Base-by-base conservation (phyloP, 768 basidiomycete species). In the Mycena leptocephala region DNA sequence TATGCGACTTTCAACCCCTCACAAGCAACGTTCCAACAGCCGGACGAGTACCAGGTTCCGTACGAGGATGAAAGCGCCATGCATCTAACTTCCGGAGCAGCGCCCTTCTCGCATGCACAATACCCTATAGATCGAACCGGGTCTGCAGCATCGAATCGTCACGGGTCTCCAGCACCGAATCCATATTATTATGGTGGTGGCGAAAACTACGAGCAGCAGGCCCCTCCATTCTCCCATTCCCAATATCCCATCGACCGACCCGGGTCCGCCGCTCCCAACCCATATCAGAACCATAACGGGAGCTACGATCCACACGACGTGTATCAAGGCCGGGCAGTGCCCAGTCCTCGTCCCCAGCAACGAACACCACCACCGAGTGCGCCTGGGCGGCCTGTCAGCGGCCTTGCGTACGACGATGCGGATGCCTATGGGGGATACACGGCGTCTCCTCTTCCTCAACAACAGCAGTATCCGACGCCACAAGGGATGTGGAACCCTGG, bases 21-120 rank as follows among this genome's bases (percentile, higher is more conserved):
- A 14, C 83, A 90, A 51, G 83, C 89, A 59, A 89, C 90, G 46
- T 86, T 95, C 61, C 87, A 84, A 6, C 88, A 90, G 59, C 92
- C 93, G 76, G 89, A 92, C 53, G 85, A 87, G 24, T 82, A 84
- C 20, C 88, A 90, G 43, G 81, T 78, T 43, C 75, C 83, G 48
- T 92, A 94, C 77, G 94, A 94, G 74, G 93, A 95, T 70, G 94
- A 92, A 76, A 94, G 93, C 81, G 90, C 89, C 26, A 85, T 88
- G 35, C 90, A 93, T 81, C 89, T 96, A 18, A 83, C 93, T 22
- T 78, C 87, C 6, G 84, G 90, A 35, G 92, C 92, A 22, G 93
- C 93, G 37, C 91, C 94, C 7, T 89, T 93, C 46, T 70, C 76
- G 59, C 55, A 76, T 26, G 37, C 61, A 11, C 89, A 86, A 35